Conservation (phyloP, 2,329 filamentous ascomycete species). For the Thelonectria rubi region DNA sequence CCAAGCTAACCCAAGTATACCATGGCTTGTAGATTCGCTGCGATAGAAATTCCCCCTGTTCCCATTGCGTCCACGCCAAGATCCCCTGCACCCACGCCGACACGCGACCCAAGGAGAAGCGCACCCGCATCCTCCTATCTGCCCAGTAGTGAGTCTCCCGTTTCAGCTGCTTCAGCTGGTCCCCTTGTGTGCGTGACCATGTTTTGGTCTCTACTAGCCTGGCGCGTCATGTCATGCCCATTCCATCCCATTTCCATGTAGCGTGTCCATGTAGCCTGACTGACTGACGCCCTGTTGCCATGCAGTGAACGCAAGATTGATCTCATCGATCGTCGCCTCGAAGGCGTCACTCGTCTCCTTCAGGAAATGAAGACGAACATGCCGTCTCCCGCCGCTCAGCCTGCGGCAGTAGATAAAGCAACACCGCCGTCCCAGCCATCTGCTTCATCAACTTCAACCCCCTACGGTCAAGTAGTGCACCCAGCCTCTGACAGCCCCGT, state of each 20-base stretch:
- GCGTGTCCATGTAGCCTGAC: conserved; percentile 4
- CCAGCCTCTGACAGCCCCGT: conserved; percentile 42
- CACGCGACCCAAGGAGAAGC: conserved; percentile 47
- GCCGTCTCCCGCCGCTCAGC: conserved; percentile 23
- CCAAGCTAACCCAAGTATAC: conserved; percentile 5
- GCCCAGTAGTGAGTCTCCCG: conserved; percentile 48
- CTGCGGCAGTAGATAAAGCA: conserved; percentile 20
- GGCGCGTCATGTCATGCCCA: neutral
- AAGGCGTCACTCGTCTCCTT: conserved; percentile 47
- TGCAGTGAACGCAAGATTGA: conserved; percentile 51
- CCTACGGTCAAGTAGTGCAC: conserved; percentile 31
- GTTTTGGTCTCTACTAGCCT: neutral
- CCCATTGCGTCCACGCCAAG: conserved; percentile 49
- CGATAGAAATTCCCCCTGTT: conserved; percentile 49
- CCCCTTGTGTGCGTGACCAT: neutral
- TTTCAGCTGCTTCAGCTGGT: neutral
- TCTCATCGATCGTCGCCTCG: conserved; percentile 48
- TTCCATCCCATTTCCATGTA: neutral
- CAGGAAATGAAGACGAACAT: conserved; percentile 46
- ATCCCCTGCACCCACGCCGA: conserved; percentile 49
- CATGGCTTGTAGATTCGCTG: conserved; percentile 46
- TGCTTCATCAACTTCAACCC: conserved; percentile 29
- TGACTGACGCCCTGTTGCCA: neutral
- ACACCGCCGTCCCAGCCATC: conserved; percentile 31
- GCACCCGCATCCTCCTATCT: conserved; percentile 49